Evolutionary conservation across 2,329 filamentous ascomycete species (phyloP).

Genomic region (Aspergillus spinulosporus): DNA sequence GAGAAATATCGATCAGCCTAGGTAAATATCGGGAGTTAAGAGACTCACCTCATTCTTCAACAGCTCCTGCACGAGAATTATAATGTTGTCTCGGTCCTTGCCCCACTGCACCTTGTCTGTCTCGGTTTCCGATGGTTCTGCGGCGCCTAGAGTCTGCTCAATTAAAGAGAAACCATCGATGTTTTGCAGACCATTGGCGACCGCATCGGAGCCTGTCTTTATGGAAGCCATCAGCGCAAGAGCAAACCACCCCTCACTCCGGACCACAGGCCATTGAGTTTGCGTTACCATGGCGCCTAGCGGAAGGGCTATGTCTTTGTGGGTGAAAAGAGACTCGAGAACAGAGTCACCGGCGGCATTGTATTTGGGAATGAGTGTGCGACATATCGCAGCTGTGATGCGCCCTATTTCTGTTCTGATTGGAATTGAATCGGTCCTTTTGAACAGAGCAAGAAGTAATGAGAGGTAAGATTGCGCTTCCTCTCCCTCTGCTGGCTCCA

Average conservation of each 20-base stretch:
- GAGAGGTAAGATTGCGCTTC: constrained; percentile 42
- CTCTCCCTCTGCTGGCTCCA: constrained; percentile 27
- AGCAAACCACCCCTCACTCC: constrained; percentile 52
- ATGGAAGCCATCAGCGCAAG: constrained; percentile 48
- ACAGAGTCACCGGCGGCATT: constrained; percentile 27
- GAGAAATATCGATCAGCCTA: constrained; percentile 4
- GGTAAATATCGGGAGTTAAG: neutral
- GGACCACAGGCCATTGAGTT: constrained; percentile 49
- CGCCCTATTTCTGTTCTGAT: constrained; percentile 51
- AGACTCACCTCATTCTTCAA: constrained; percentile 41
- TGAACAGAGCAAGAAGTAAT: constrained; percentile 43
- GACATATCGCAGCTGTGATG: constrained; percentile 47
- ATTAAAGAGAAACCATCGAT: constrained; percentile 37
- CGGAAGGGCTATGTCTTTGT: constrained; percentile 40
- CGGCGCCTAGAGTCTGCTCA: constrained; percentile 31
- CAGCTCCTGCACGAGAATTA: constrained; percentile 42
- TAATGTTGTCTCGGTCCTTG: constrained; percentile 45
- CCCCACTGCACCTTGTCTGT: constrained; percentile 27
- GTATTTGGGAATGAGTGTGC: constrained; percentile 37
- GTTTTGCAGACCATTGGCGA: constrained; percentile 38
- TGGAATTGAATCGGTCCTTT: constrained; percentile 45
- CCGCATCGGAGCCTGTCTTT: constrained; percentile 33
- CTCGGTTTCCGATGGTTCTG: constrained; percentile 24
- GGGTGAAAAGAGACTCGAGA: constrained; percentile 37
- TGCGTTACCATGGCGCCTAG: constrained; percentile 48